A percentile compares a stretch with the other conserved stretches of the same genome.
Conservation (phyloP, 148 eudicot species). For the Oxyria digyna region DNA sequence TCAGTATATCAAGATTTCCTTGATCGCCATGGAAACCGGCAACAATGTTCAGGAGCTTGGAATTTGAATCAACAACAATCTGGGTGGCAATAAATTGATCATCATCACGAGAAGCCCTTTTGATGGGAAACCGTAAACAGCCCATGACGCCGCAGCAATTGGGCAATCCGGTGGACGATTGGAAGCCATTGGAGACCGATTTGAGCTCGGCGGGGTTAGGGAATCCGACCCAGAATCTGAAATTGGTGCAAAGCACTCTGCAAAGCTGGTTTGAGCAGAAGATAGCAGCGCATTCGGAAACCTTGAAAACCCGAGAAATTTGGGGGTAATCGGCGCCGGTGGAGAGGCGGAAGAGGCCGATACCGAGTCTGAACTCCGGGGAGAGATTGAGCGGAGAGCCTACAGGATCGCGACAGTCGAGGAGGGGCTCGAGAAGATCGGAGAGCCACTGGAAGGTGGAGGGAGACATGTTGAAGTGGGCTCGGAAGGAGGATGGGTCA, state of each 20-base stretch:
- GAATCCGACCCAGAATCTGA: constrained; percentile 79
- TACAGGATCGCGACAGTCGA: constrained; percentile 84
- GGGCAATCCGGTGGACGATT: constrained; percentile 38
- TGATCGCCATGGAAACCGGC: constrained; percentile 49
- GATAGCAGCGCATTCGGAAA: constrained; percentile 26
- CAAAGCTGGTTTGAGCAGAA: constrained; percentile 72
- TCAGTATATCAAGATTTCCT: constrained; percentile 28
- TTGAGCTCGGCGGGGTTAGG: constrained; percentile 37
- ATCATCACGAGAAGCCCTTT: not conserved
- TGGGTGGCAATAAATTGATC: constrained; percentile 46
- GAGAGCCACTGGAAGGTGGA: constrained; percentile 74
- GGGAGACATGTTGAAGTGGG: constrained; percentile 43
- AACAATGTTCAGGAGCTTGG: constrained; percentile 52
- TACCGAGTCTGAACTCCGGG: constrained; percentile 54
- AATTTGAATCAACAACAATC: constrained; percentile 65
- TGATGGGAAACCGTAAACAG: constrained; percentile 39
- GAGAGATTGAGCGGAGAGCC: constrained; percentile 30
- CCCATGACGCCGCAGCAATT: constrained; percentile 71
- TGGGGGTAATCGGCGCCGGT: constrained; percentile 60
- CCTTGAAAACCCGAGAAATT: constrained; percentile 43
- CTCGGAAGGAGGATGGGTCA: constrained; percentile 41
- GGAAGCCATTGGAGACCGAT: constrained; percentile 27
- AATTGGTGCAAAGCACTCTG: constrained; percentile 76
- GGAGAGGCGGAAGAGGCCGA: constrained; percentile 55
- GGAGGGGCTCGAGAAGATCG: constrained; percentile 65